Base-by-base conservation (phyloP, 148 eudicot species). In the Vaccinium myrtillus region DNA sequence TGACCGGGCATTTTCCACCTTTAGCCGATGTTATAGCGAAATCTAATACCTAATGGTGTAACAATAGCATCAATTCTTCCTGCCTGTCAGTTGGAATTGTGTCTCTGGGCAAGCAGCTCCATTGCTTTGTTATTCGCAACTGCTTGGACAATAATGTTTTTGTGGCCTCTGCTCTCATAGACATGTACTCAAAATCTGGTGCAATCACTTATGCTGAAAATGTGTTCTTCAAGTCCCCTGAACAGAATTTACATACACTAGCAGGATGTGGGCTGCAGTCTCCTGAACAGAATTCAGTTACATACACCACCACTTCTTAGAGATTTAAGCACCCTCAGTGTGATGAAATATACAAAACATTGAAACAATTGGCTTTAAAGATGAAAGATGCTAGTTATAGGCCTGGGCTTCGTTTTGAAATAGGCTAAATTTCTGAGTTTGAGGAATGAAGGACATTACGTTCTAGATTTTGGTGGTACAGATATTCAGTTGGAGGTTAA, bases 171-270 rank as follows among this genome's bases (percentile, higher is more conserved):
- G 98, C 96, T 85, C 82, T 95, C 81, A 89, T 97, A 61, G 99
- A 97, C 79, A 92, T 90, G 94, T 97, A 97, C 87, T 93, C 99
- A 23, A 97, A 97, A 92, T 88, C 88, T 10, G 98, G 99, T 36
- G 70, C 90, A 53, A 87, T 94, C 56, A 63, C 83, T 79, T 91
- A 87, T 75, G 99, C 97, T 58, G 94, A 92, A 86, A 90, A 87
- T 11, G 94, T 91, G 61, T 96, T 96, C 79, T 43, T 55, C 11
- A 51, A 5, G 53, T 88, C 88, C 19, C 87, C 78, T 36, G 90
- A 88, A 54, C 93, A 90, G 85, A 95, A 89, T 82, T 77, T 53
- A 93, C 95, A 70, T 96, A 89, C 89, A 96, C 98, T 89, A 51
- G 98, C 83, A 96, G 90, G 97, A 93, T 81, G 88, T 89, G 78